Evolutionary conservation across 345 rosid species (phyloP).

Genomic region (Rhodamnia argentea): DNA sequence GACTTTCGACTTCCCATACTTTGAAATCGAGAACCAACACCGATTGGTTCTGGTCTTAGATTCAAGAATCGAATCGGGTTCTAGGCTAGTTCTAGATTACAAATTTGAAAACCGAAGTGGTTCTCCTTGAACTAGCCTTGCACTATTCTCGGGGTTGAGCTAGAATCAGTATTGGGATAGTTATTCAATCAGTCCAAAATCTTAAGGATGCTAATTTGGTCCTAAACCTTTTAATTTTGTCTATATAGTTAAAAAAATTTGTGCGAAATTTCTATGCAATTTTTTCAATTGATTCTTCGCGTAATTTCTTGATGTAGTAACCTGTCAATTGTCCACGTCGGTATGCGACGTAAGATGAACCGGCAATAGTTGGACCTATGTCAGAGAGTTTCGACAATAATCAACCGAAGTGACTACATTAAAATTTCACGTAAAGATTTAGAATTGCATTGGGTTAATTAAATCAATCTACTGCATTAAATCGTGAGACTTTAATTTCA

Average conservation of each 20-base stretch:
- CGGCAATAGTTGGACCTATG: rapidly evolving
- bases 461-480: not conserved
- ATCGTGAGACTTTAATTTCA: not conserved
- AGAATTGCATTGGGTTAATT: rapidly evolving
- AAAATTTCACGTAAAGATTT: not conserved
- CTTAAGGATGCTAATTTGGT: rapidly evolving
- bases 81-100: rapidly evolving
- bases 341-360: rapidly evolving
- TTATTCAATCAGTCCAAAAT: not conserved
- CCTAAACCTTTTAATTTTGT: not conserved
- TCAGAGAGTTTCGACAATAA: rapidly evolving
- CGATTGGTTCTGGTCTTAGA: not conserved
- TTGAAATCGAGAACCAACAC: no score
- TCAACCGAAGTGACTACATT: rapidly evolving
- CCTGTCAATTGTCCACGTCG: not conserved
- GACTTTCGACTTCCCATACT: no score
- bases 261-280: not conserved
- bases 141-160: rapidly evolving
- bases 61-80: rapidly evolving
- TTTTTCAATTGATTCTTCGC: not conserved
- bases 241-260: rapidly evolving
- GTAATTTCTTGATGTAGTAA: rapidly evolving
- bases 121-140: not conserved
- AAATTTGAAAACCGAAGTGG: rapidly evolving
- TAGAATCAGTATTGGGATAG: not conserved